These are phyloP conservation scores for Carex myosuroides DNA, from an alignment of 176 grass and related monocot genomes.

Conservation along the genomic window DNA sequence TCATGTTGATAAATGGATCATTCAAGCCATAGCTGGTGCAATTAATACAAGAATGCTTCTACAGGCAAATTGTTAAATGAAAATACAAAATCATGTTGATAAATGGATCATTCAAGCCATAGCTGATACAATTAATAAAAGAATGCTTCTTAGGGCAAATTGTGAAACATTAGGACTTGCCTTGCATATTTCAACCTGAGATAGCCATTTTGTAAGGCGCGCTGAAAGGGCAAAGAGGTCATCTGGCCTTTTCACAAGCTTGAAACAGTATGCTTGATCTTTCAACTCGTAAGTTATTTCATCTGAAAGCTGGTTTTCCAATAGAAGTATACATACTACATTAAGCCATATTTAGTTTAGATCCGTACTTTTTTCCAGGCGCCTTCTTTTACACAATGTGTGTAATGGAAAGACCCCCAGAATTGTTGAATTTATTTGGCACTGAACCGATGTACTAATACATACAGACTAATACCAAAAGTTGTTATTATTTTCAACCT, in stretches of 20 bases:
- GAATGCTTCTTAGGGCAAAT: conserved; percentile 9
- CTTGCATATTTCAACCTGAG: conserved; percentile 85
- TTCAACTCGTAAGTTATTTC: conserved; percentile 89
- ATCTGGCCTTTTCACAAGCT: conserved; percentile 68
- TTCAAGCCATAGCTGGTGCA: neutral
- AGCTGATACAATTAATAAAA: neutral
- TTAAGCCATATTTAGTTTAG: neutral
- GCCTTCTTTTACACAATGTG: neutral
- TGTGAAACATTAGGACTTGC: conserved; percentile 15
- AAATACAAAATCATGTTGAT: neutral
- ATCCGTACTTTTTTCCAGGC: neutral
- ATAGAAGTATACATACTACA: neutral
- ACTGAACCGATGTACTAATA: neutral
- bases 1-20: neutral
- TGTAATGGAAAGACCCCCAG: neutral
- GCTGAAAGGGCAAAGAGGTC: conserved; percentile 60
- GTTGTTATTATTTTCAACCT: conserved; percentile 45
- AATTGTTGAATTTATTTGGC: neutral
- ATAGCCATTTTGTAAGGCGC: conserved; percentile 71
- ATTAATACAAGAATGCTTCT: neutral
- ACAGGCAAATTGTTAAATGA: conserved; percentile 2
- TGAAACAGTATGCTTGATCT: conserved; percentile 73
- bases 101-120: conserved; percentile 1
- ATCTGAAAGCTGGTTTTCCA: conserved; percentile 53
- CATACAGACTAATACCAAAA: neutral